Conservation (phyloP, 2,329 filamentous ascomycete genomes). For the Aureobasidium sp. region DNA sequence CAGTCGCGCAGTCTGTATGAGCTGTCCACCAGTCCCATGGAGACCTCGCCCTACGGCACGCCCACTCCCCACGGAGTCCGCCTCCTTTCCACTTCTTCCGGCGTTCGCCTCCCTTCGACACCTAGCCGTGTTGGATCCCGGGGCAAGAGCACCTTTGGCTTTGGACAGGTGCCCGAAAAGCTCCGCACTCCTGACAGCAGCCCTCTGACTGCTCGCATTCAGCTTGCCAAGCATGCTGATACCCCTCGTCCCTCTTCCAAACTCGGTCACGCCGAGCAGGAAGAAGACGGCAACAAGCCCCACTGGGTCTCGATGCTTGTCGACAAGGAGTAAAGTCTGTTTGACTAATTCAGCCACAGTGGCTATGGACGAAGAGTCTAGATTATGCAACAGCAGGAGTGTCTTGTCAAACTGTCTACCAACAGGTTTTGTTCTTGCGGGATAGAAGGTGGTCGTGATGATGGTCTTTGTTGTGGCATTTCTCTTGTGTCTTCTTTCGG, state of each 20-base stretch:
- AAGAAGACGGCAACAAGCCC: not conserved
- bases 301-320: constrained; percentile 1
- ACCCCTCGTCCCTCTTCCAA: not conserved
- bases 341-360: not conserved
- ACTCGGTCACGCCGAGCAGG: not conserved
- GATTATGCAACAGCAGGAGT: not conserved
- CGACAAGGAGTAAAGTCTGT: not conserved
- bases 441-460: not conserved
- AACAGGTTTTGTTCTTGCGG: not conserved
- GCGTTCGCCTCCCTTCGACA: not conserved
- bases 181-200: constrained; percentile 1
- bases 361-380: not conserved
- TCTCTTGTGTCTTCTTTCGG: not conserved
- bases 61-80: not conserved
- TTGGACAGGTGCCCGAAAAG: not conserved
- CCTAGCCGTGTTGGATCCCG: not conserved
- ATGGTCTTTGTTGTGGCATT: not conserved
- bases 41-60: not conserved
- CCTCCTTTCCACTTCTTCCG: not conserved
- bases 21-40: constrained; percentile 1
- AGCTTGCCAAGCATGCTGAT: not conserved
- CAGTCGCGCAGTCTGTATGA: not conserved
- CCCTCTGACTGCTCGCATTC: not conserved
- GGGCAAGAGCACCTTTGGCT: not conserved
- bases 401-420: constrained; percentile 2